These are phyloP conservation scores for Diversispora eburnea DNA, from an alignment of 192 early-diverging fungal species.

Conservation along the genomic window DNA sequence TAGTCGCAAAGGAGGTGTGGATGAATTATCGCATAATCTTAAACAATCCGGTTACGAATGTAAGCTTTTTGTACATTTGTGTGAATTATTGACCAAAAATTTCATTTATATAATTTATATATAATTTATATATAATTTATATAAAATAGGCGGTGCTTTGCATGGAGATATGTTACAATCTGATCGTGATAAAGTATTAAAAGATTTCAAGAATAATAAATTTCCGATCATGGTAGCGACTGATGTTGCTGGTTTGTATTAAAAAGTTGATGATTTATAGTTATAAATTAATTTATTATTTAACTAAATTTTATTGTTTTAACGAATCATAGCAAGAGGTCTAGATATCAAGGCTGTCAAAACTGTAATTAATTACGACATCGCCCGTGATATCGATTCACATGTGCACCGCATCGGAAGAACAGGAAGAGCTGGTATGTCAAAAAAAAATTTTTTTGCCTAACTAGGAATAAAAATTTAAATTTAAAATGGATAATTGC, in stretches of 20 bases:
- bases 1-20: constrained; percentile 66
- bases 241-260: constrained; percentile 54
- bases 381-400: constrained; percentile 77
- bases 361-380: constrained; percentile 78
- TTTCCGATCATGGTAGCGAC: constrained; percentile 63
- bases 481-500: background rate
- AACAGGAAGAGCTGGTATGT: constrained; percentile 59
- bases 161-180: constrained; percentile 78
- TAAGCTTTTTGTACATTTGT: constrained; percentile 30
- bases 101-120: background rate
- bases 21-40: constrained; percentile 64
- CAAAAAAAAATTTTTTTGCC: background rate
- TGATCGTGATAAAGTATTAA: constrained; percentile 70
- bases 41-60: constrained; percentile 54
- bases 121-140: background rate
- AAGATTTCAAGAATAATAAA: constrained; percentile 59
- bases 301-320: background rate
- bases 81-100: background rate
- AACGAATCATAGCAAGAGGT: constrained; percentile 57
- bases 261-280: background rate
- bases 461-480: background rate
- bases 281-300: background rate
- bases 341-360: constrained; percentile 74
- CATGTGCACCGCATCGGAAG: constrained; percentile 78
- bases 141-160: constrained; percentile 46